Evolutionary conservation across 2,329 filamentous ascomycete genomes (phyloP), one percentile per base, ranked within the genome.

Genomic region (Aspergillus unguis): DNA sequence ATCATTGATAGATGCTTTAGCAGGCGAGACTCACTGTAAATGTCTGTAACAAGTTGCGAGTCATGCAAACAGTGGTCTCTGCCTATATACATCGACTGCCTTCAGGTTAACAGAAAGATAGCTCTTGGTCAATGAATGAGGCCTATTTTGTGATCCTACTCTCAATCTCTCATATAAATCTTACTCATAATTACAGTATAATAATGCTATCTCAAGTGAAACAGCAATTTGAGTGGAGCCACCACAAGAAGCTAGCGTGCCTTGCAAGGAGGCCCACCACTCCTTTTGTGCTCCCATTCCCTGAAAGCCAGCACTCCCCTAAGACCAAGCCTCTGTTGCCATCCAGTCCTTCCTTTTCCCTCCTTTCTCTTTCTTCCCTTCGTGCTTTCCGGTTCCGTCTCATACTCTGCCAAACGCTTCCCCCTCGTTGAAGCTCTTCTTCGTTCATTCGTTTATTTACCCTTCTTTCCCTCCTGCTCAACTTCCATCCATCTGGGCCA

Each of bases 301-400:
- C 59, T 62, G 50, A 60, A 60, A 54, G 48, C 51, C 56, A 57
- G 56, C 55, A 48, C 56, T 57, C 50, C 58, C 45, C 17, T 17
- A 17, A 17, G 17, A 17, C 17, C 17, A 17, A 17, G 17, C 54
- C 54, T 58, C 36, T 59, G 48, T 55, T 50, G 46, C 52, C 50
- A 55, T 55, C 51, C 56, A 56, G 46, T 60, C 57, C 48, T 52
- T 62, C 58, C 49, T 58, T 60, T 55, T 70, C 70, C 65, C 71
- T 68, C 66, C 66, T 61, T 68, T 67, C 71, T 61, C 67, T 70
- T 67, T 61, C 63, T 62, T 57, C 51, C 57, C 63, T 65, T 65
- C 52, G 48, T 59, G 55, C 54, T 45, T 57, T 44, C 49, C 53
- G 45, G 42, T 51, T 53, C 45, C 44, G 56, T 44, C 56, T 57